Evolutionary conservation across 139 green algal species (phyloP).

Genomic region (Limnomonas spitsbergensis): DNA sequence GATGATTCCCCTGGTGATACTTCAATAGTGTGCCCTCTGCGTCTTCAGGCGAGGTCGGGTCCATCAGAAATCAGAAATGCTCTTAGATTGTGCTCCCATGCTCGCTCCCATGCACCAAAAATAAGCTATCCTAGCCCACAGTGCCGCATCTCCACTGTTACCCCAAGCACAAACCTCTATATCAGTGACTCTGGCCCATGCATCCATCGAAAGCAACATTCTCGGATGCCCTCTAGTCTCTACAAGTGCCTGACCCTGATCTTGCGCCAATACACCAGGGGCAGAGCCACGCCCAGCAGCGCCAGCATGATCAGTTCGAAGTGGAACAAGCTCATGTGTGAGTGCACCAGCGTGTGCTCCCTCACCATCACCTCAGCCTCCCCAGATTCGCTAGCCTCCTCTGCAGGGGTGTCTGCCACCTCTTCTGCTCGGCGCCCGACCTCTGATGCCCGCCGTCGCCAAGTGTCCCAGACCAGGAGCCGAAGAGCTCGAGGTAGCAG

Average conservation of each 20-base stretch:
- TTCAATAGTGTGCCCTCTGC: too few species aligned
- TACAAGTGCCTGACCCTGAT: slow-evolving; percentile 19
- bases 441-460: neutral
- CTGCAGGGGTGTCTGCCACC: neutral
- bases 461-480: neutral
- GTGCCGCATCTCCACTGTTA: too few species aligned
- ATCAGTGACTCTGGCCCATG: too few species aligned
- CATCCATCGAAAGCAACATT: too few species aligned
- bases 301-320: slow-evolving; percentile 19
- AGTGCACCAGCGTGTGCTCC: neutral
- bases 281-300: slow-evolving; percentile 30
- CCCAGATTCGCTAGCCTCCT: neutral
- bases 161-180: too few species aligned
- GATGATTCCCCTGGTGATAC: too few species aligned
- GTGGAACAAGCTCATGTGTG: neutral
- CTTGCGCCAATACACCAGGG: slow-evolving; percentile 46
- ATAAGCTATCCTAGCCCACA: too few species aligned
- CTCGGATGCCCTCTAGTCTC: neutral
- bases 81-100: too few species aligned
- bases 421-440: neutral
- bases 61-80: too few species aligned
- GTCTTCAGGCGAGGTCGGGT: too few species aligned
- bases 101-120: too few species aligned
- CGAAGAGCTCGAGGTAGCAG: neutral
- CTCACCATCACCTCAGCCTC: neutral